Evolutionary conservation across 2,329 filamentous ascomycete genomes (phyloP).

Genomic region (Alternaria tenuissima): DNA sequence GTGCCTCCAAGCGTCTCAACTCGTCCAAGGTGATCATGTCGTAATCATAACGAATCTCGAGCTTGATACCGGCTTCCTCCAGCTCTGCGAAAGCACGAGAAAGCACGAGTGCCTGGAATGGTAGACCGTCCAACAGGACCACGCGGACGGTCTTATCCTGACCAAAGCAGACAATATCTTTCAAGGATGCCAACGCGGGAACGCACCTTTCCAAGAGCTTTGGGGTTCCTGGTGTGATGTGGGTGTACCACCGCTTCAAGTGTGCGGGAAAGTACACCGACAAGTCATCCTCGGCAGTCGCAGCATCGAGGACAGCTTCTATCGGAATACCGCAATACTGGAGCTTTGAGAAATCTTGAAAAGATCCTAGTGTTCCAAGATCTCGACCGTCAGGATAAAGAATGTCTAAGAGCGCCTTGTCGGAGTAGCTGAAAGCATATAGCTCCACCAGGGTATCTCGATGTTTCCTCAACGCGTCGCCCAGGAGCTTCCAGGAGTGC

Average conservation of each 20-base stretch:
- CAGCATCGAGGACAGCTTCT: not conserved
- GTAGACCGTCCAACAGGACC: not conserved
- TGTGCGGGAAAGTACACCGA: not conserved
- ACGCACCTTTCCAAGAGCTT: not conserved
- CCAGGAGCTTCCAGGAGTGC: conserved; percentile 10
- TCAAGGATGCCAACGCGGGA: not conserved
- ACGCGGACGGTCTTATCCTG: not conserved
- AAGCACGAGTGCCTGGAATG: not conserved
- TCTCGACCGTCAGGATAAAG: conserved; percentile 4
- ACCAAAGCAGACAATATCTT: not conserved
- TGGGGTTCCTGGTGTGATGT: not conserved
- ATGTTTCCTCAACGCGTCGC: conserved; percentile 12
- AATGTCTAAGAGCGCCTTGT: not conserved
- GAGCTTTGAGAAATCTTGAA: conserved; percentile 4
- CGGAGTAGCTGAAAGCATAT: not conserved
- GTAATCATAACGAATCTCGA: not conserved
- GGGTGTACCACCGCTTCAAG: not conserved
- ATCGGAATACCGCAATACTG: not conserved
- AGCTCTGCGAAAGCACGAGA: not conserved
- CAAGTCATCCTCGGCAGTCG: not conserved
- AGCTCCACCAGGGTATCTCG: not conserved
- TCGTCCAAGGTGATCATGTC: not conserved
- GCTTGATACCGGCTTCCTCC: not conserved
- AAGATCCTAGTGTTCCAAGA: conserved; percentile 4
- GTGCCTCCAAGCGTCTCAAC: not conserved